These are phyloP conservation scores for Exophiala mesophila DNA, from an alignment of 2,329 filamentous ascomycete species.

Conservation along the genomic window DNA sequence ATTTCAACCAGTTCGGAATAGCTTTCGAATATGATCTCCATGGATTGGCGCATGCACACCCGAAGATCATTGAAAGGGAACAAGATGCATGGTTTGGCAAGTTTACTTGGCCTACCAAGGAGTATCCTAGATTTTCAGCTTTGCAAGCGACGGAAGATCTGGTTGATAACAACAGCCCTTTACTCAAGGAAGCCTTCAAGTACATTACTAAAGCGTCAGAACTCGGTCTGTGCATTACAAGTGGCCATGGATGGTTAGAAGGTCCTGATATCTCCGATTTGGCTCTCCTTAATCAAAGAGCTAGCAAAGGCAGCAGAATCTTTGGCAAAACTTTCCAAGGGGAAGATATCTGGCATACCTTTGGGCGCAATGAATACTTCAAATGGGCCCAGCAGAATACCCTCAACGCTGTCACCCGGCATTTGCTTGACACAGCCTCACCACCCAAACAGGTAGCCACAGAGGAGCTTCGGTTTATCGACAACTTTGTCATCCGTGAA, in stretches of 20 bases:
- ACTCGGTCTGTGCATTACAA: slow-evolving; percentile 63
- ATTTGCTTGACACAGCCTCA: slow-evolving; percentile 3
- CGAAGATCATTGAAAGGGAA: slow-evolving; percentile 53
- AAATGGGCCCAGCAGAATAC: slow-evolving; percentile 26
- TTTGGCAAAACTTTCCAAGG: slow-evolving; percentile 41
- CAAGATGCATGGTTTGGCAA: slow-evolving; percentile 58
- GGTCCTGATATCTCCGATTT: slow-evolving; percentile 55
- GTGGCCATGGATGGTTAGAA: slow-evolving; percentile 61
- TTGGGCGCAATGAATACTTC: slow-evolving; percentile 24
- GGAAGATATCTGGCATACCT: slow-evolving; percentile 30
- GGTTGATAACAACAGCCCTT: slow-evolving; percentile 44
- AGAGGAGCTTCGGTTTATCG: slow-evolving; percentile 12
- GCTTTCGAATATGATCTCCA: slow-evolving; percentile 58
- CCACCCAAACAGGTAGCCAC: neutral
- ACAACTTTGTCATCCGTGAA: slow-evolving; percentile 14
- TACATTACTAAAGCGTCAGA: slow-evolving; percentile 54
- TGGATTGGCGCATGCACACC: slow-evolving; percentile 46
- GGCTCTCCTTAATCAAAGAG: slow-evolving; percentile 43
- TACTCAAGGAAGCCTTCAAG: slow-evolving; percentile 47
- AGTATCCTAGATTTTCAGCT: slow-evolving; percentile 56
- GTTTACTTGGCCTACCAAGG: slow-evolving; percentile 59
- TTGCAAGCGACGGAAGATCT: slow-evolving; percentile 58
- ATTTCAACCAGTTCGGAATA: slow-evolving; percentile 61
- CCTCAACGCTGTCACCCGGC: slow-evolving; percentile 22
- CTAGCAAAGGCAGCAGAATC: slow-evolving; percentile 35